Base-by-base conservation (phyloP, 2,329 filamentous ascomycete species). In the Fusarium agapanthi region DNA sequence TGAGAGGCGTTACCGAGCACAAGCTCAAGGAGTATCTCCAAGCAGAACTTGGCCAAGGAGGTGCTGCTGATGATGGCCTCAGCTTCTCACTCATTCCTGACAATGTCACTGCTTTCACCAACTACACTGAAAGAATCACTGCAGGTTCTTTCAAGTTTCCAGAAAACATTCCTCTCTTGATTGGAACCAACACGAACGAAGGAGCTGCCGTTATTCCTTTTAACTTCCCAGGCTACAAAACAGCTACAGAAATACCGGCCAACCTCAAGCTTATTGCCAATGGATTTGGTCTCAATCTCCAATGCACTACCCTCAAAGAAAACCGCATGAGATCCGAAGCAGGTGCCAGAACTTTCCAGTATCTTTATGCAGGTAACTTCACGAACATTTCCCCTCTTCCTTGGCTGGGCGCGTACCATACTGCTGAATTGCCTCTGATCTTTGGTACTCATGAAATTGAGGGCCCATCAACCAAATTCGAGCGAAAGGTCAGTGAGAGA, bases 291-390 rank as follows among this genome's bases (percentile, higher is more conserved):
- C 54, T 75, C 4, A 68, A 71, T 20, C 15, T 74, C 0, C 59
- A 75, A 45, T 74, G 72, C n/a, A 73, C 56, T 4, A 68, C 72
- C 5, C 34, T 74, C 37, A 54, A 55, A n/a, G 72, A 74, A 9
- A 45, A 34, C 4, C 57, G 56, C 7, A 40, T 73, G 6, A 68
- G 72, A 3, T 59, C 56, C 10, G n/a, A 61, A 37, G 56, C 32
- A 13, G 72, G 72, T 5, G 69, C 72, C 11, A 67, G 7, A 18
- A 75, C 72, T 0, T 71, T 73, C 8, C 69, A 75, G 14, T 74
- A 75, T 13, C 48, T 73, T 16, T 74, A 75, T 22, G 72, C 59
- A 0, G 72, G 72, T 3, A 74, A 75, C 22, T 74, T 74, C 15
- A 75, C 72, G 7, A 73, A 74, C 11, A 53, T 75, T 11, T 74